Base-by-base conservation (phyloP, 23 red algal species). In the Agarophyton chilense region DNA sequence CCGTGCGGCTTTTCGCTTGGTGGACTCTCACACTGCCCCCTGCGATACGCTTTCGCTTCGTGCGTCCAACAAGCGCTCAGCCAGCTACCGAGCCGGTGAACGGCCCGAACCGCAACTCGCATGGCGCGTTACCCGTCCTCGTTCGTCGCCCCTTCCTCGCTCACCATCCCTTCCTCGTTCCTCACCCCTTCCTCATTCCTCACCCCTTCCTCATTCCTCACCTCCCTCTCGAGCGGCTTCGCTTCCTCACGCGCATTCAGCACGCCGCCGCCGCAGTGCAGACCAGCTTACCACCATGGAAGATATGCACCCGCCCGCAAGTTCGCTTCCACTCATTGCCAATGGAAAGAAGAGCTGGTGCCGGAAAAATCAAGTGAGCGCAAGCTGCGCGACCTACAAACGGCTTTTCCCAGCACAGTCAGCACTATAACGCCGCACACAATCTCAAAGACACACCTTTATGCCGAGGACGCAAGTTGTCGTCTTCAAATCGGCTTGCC, bases 61-160 rank as follows among this genome's bases (percentile, higher is more conserved):
- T n/a, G n/a, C n/a, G n/a, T n/a, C n/a, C n/a, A n/a, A n/a, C n/a
- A n/a, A n/a, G n/a, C n/a, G n/a, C n/a, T n/a, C n/a, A n/a, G n/a
- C n/a, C n/a, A n/a, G n/a, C n/a, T n/a, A n/a, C n/a, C n/a, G n/a
- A n/a, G n/a, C n/a, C n/a, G n/a, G n/a, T n/a, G n/a, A n/a, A n/a
- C n/a, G n/a, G n/a, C n/a, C n/a, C n/a, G n/a, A n/a, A n/a, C n/a
- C n/a, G n/a, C n/a, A n/a, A n/a, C n/a, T 21, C 17, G 22, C 7
- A 66, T 66, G 61, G 9, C 13, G 25, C 61, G 7, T 8, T 3
- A 35, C 34, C 18, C 13, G 2, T 42, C 17, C 64, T 70, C n/a
- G 32, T 70, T 70, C 64, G 18, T 70, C 64, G 64, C 64, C 34
- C 64, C n/a, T n/a, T n/a, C n/a, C n/a, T n/a, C n/a, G n/a, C n/a